Base-by-base conservation (phyloP, 1,139 yeast genomes). In the Sugiyamaella neomexicana region DNA sequence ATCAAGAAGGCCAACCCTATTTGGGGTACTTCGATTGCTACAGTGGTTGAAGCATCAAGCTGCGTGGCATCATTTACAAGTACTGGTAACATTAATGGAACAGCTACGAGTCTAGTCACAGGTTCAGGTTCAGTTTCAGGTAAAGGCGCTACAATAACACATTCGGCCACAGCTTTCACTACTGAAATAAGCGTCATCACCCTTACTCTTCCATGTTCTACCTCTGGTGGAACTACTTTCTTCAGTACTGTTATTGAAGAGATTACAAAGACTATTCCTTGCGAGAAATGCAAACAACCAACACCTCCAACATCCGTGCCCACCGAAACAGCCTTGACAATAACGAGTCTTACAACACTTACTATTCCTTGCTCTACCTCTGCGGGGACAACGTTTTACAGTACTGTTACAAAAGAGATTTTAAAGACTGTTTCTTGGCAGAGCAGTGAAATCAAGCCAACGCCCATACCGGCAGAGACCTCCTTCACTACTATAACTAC, bases 291-390 rank as follows among this genome's bases (percentile, higher is more conserved):
- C 15, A 25, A 20, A 8, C 32, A 42, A 1, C n/a, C 34, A 29
- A 29, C 10, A 13, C 38, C 42, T 4, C n/a, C 34, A 29, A 42
- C 10, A 13, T 13, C 42, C 5, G n/a, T 32, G 39, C 36, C 38
- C 16, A 13, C 16, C 3, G 38, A n/a, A n/a, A 36, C 42, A n/a
- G 34, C 42, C 6, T 36, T 31, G 31, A 50, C 56, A 7, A 43
- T 46, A 13, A 50, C 55, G 1, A 49, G 36, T 31, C 41, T 42
- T n/a, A 53, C 50, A n/a, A 56, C 59, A 16, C 52, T 53, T 10
- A 54, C 55, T 25, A 49, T 54, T 32, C 57, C 59, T 32, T 53
- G 56, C 27, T 41, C 52, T 10, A 53, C 51, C 13, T 25, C 37
- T 23, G 57, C 23, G 13, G 51, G 49, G n/a, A 36, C 51, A 5